These are phyloP conservation scores for Mallotus japonicus DNA, from an alignment of 441 rosid species.

Conservation along the genomic window DNA sequence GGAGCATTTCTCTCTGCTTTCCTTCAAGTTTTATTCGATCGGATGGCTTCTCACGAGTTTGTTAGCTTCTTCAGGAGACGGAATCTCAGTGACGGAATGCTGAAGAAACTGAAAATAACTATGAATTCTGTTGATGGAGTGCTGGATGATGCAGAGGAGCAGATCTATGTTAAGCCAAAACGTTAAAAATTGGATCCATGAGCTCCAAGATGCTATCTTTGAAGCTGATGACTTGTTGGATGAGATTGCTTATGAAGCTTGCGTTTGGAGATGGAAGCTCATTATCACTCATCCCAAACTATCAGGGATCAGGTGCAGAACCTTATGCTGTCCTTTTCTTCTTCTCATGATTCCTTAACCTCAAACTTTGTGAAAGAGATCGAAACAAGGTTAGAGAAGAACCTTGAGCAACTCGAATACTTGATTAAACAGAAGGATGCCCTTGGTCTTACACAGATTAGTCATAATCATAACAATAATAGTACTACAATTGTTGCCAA, in stretches of 20 bases:
- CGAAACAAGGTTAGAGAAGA: no score
- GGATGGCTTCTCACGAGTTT: slow-evolving; percentile 23
- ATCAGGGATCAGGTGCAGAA: no score
- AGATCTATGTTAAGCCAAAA: slow-evolving; percentile 13
- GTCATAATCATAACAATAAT: no score
- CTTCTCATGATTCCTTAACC: no score
- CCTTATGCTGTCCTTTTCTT: no score
- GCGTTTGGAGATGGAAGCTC: slow-evolving; percentile 5
- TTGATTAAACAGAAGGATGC: no score
- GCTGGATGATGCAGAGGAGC: slow-evolving; percentile 36
- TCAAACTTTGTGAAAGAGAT: no score
- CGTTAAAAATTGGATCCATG: slow-evolving; percentile 30
- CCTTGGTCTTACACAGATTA: no score
- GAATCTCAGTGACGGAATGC: slow-evolving; percentile 6
- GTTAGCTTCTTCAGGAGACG: slow-evolving; percentile 11
- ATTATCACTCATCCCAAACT: no score
- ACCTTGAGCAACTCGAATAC: no score
- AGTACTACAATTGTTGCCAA: no score
- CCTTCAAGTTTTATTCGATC: slow-evolving; percentile 22
- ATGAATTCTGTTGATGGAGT: slow-evolving; percentile 19
- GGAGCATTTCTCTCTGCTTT: slow-evolving; percentile 26
- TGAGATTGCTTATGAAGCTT: slow-evolving; percentile 26
- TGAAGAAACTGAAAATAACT: slow-evolving; percentile 24
- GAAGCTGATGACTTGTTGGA: slow-evolving; percentile 41
- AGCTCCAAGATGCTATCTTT: slow-evolving; percentile 32